A percentile compares a stretch with the other conserved stretches of the same genome.
Evolutionary conservation across 129 eudicot species (phyloP).

Genomic region (Flaveria robusta): DNA sequence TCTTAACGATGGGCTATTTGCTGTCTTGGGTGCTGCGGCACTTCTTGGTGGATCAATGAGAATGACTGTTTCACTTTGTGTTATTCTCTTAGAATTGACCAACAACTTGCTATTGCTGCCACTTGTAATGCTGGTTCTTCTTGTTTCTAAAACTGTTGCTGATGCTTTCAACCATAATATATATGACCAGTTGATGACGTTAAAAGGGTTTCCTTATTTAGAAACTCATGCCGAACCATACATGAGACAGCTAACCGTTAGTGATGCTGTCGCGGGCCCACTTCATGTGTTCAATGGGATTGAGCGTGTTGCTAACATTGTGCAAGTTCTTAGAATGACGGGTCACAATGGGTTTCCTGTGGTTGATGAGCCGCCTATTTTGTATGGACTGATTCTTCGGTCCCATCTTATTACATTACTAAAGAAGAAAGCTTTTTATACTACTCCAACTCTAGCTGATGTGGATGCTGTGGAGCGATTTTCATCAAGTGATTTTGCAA

Average conservation of each 20-base stretch:
- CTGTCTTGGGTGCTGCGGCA: constrained; percentile 88
- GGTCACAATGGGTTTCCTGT: constrained; percentile 91
- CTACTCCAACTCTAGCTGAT: constrained; percentile 34
- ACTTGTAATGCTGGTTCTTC: constrained; percentile 79
- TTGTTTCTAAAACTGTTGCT: constrained; percentile 83
- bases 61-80: constrained; percentile 87
- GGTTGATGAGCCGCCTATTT: constrained; percentile 65
- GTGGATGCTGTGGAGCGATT: constrained; percentile 42
- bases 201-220: constrained; percentile 84
- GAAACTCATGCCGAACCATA: constrained; percentile 89
- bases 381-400: constrained; percentile 75
- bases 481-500: constrained; percentile 79
- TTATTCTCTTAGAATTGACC: constrained; percentile 78
- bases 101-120: constrained; percentile 72
- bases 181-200: constrained; percentile 66
- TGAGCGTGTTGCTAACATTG: constrained; percentile 74
- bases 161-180: constrained; percentile 72
- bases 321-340: constrained; percentile 62
- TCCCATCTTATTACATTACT: constrained; percentile 75
- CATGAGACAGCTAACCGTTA: constrained; percentile 84
- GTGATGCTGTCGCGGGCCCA: constrained; percentile 84
- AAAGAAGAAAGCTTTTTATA: constrained; percentile 59
- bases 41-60: constrained; percentile 96
- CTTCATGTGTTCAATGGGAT: constrained; percentile 69
- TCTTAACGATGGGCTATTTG: constrained; percentile 84